Conservation (phyloP, 495 filamentous ascomycete species). For the Neurospora sp. region DNA sequence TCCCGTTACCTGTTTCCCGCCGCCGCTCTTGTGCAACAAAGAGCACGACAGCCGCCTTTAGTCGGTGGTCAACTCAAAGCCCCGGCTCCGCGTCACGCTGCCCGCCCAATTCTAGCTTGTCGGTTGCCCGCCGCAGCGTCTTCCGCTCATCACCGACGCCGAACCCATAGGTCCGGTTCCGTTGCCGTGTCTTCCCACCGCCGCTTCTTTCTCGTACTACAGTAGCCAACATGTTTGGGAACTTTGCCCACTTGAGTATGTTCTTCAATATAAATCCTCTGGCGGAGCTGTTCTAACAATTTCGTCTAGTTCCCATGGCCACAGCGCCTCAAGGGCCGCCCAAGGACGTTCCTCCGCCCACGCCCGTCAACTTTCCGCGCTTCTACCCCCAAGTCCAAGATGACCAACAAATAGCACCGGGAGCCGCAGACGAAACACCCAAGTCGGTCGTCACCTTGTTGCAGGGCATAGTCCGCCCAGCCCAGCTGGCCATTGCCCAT, state of each 20-base stretch:
- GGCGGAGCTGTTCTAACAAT: constrained; percentile 11
- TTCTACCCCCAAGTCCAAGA: constrained; percentile 25
- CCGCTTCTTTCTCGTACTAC: not conserved
- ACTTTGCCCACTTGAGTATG: constrained; percentile 26
- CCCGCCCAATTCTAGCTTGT: not conserved
- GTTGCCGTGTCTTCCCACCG: not conserved
- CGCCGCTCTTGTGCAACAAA: not conserved
- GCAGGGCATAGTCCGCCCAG: constrained; percentile 37
- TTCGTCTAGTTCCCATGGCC: constrained; percentile 22
- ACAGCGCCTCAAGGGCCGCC: constrained; percentile 22
- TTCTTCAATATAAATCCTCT: constrained; percentile 2
- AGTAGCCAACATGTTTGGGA: constrained; percentile 23
- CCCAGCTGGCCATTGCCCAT: constrained; percentile 33
- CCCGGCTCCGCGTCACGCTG: not conserved
- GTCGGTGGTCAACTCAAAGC: not conserved
- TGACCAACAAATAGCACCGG: not conserved
- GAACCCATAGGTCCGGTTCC: not conserved
- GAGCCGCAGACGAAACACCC: constrained; percentile 5
- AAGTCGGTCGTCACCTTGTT: constrained; percentile 32
- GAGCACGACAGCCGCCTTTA: not conserved
- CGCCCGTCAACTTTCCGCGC: constrained; percentile 40
- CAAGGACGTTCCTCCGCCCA: constrained; percentile 41
- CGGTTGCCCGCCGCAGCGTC: not conserved
- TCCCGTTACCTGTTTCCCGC: not conserved
- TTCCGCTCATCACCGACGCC: not conserved